Base-by-base conservation (phyloP, 106 monocot genomes). In the Ottelia alismoides region DNA sequence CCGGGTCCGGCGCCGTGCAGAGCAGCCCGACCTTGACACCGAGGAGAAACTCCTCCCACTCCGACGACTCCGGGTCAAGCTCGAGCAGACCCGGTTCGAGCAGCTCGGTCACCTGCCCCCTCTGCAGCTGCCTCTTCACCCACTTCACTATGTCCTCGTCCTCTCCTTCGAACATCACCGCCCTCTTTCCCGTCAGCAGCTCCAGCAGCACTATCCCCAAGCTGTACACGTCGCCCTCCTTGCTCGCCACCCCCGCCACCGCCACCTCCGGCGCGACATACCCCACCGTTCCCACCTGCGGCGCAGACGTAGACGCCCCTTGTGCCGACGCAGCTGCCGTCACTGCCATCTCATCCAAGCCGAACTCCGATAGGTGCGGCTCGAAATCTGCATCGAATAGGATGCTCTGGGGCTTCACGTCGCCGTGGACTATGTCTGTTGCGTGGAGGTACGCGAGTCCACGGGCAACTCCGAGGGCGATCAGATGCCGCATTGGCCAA, bases 401-500 rank as follows among this genome's bases (percentile, higher is more conserved):
- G 17, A 94, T 67, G 70, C 74, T 88, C 70, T 88, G 83, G n/a
- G 94, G 88, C 76, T 84, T 88, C 49, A 94, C 78, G 70, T 94
- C 94, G 27, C 88, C 88, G 49, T 94, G 94, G 22, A 94, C 54
- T 28, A 88, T 71, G n/a, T 48, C 70, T 25, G 72, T 61, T 25
- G 68, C 32, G 58, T 98, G 96, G 17, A 98, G 74, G 56, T 82
- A 89, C 1, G 76, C 76, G 0, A 98, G 71, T 2, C 96, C 96
- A 2, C 89, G 78, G 2, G 96, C 89, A 16, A 85, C 82, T 16
- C 96, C 96, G 14, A 89, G 82, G 3, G 85, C 96, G 56, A 98
- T 98, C 22, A 89, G 82, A 68, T 98, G 96, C 3, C 89, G 78
- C 96, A 89, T 98, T 0, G 89, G 85, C 96, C 96, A 98, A 66